Base-by-base conservation (phyloP, 345 rosid genomes). In the Hevea brasiliensis region DNA sequence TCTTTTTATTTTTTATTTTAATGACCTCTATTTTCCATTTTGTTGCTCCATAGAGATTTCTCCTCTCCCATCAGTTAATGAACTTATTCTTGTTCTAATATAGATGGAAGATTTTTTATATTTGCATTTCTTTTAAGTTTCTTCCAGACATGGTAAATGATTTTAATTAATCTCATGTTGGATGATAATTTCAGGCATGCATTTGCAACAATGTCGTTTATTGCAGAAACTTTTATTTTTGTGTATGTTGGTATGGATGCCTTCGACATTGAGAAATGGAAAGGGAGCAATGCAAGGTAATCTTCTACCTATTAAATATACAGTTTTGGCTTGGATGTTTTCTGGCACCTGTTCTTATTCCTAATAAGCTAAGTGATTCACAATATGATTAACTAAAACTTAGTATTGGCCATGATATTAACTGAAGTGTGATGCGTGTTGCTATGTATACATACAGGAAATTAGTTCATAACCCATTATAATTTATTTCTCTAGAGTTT, bases 191-290 rank as follows among this genome's bases (percentile, higher is more conserved):
- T 67, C 92, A 89, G 94, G 94, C 92, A 88, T 64, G 84, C 85
- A 12, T 89, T 89, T 70, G 94, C 94, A 50, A 88, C 88, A 42
- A 82, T 89, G 21, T 89, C 94, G 32, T 89, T 89, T 78, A 85
- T 89, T 63, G 82, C 94, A 1, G 94, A 89, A 80, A 89, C 88
- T 50, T 87, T 86, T 76, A 87, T 89, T 76, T 87, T 87, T 78
- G 74, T 89, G 18, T 89, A 89, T 32, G 94, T 89, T 9, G 87
- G 88, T 14, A 88, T 89, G 94, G 94, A 89, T 76, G 90, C 92
- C 72, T 79, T 89, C 67, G 87, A 88, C 74, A 62, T 86, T 21
- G 77, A 81, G 35, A 85, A 86, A 81, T 89, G 94, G 94, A 84
- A 71, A 82, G 73, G 72, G 68, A 89, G 89, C 78, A 35, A 61